Conservation (phyloP, 495 filamentous ascomycete genomes). For the Penicillium angulare region DNA sequence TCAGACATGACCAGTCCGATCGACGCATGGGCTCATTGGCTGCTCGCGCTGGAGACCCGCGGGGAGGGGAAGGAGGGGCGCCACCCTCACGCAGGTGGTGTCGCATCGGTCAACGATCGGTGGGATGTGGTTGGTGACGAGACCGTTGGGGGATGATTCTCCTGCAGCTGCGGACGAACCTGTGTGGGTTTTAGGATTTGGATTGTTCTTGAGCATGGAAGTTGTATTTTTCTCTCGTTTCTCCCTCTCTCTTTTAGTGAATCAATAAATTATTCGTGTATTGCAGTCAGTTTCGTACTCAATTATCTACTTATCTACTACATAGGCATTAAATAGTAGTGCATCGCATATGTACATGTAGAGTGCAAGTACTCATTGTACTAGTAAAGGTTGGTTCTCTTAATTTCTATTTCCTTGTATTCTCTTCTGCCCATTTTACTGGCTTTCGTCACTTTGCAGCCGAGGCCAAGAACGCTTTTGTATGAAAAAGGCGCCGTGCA, state of each 20-base stretch:
- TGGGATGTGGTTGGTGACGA: conserved; percentile 13
- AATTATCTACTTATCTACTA: too few species aligned
- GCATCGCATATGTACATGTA: too few species aligned
- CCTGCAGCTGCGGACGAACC: conserved; percentile 24
- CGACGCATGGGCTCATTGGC: conserved; percentile 18
- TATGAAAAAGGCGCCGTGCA: conserved; percentile 17
- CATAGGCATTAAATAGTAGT: too few species aligned
- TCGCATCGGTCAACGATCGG: conserved; percentile 13
- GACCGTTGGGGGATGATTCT: conserved; percentile 20
- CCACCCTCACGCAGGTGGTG: conserved; percentile 11
- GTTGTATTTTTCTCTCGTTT: too few species aligned
- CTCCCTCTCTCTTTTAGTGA: too few species aligned
- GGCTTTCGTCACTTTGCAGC: conserved; percentile 14
- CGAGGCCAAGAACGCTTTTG: neutral
- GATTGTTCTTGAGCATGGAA: too few species aligned
- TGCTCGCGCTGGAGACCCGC: neutral
- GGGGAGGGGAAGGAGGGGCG: conserved; percentile 2
- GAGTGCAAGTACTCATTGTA: too few species aligned
- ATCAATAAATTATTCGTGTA: too few species aligned
- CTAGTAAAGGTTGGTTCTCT: neutral
- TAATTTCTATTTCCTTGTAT: neutral
- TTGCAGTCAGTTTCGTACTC: too few species aligned
- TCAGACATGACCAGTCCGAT: conserved; percentile 22
- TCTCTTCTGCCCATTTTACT: too few species aligned
- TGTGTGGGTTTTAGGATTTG: too few species aligned